Conservation (phyloP, 83 land plant species). For the Picea abies region DNA sequence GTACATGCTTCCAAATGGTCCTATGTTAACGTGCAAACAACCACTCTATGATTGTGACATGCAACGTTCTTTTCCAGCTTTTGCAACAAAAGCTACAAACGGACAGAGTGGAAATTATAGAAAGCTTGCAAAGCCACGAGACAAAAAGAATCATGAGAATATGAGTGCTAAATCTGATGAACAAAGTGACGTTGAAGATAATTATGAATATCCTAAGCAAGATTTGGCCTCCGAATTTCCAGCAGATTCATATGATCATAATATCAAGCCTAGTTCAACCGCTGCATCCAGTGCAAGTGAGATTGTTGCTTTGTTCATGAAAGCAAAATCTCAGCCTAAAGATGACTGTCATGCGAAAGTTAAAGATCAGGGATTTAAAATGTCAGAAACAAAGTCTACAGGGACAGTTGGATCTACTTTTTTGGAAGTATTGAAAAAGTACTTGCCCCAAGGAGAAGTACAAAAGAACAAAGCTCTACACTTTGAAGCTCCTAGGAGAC, state of each 20-base stretch:
- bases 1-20: slow-evolving; percentile 9
- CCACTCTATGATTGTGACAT: neutral
- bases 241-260: slow-evolving; percentile 1
- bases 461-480: too few relatives aligned
- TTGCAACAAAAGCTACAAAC: neutral
- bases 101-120: slow-evolving; percentile 2
- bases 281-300: neutral
- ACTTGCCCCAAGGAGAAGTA: neutral
- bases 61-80: slow-evolving; percentile 6
- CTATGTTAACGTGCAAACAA: neutral
- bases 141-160: neutral
- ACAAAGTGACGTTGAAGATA: neutral
- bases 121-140: neutral
- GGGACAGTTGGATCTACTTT: neutral
- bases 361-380: neutral
- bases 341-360: neutral
- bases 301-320: neutral
- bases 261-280: neutral
- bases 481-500: neutral
- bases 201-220: neutral
- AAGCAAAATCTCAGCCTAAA: neutral
- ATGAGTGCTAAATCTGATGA: too few relatives aligned
- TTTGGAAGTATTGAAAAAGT: neutral
- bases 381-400: neutral
- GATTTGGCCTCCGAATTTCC: neutral